Percentiles rank a stretch among this genome's conserved stretches.
These are phyloP conservation scores for Candida smagusa DNA, from an alignment of 1,139 yeast genomes.

Conservation along the genomic window DNA sequence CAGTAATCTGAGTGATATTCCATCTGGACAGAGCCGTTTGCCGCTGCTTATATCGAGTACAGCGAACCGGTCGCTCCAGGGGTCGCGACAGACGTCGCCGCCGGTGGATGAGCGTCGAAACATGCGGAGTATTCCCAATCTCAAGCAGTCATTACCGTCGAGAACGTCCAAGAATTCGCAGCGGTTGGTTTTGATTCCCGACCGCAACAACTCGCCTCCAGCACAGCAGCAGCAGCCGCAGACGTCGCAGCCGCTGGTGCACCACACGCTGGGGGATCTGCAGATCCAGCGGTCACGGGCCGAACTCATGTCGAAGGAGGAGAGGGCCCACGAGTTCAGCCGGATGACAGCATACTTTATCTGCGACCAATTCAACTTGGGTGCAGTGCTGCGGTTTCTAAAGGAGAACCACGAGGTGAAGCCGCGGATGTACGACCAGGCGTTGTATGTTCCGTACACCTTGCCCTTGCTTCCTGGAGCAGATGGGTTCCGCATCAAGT, in stretches of 20 bases:
- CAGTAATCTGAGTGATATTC: conserved; percentile 78
- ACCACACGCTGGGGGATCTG: conserved; percentile 5
- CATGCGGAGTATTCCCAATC: conserved; percentile 49
- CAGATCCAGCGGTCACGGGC: conserved; percentile 57
- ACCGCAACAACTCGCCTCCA: conserved; percentile 19
- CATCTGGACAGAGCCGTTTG: conserved; percentile 65
- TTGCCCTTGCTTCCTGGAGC: conserved; percentile 85
- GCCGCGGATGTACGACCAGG: conserved; percentile 87
- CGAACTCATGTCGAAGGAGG: conserved; percentile 65
- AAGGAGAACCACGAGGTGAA: conserved; percentile 72
- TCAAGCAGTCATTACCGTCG: conserved; percentile 71
- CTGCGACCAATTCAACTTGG: conserved; percentile 74
- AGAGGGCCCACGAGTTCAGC: conserved; percentile 66
- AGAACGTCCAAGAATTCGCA: conserved; percentile 85
- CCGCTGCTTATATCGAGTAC: conserved; percentile 28
- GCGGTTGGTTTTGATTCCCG: conserved; percentile 83
- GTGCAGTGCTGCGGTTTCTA: conserved; percentile 61
- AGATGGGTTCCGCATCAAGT: conserved; percentile 78
- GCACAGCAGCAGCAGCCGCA: conserved; percentile 9
- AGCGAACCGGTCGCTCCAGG: conserved; percentile 7
- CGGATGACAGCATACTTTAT: conserved; percentile 89
- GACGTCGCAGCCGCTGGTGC: conserved; percentile 7
- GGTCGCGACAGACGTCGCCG: conserved; percentile 9
- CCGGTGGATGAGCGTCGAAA: conserved; percentile 11
- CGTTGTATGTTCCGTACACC: conserved; percentile 83